phyloP scores from a whole-genome alignment of 345 rosid species.

The Cardamine resedifolia region DNA sequence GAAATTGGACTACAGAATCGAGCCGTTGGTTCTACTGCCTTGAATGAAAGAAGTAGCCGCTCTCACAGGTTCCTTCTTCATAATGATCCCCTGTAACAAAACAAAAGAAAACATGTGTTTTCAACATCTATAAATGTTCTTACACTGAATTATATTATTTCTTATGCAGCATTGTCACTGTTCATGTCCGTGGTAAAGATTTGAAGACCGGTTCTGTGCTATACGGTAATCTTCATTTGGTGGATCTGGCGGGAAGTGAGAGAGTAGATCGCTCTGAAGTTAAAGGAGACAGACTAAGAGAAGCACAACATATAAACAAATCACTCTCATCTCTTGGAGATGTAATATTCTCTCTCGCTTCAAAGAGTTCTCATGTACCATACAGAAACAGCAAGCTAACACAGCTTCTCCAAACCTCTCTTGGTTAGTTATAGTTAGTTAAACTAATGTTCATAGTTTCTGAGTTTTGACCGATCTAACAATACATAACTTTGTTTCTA shows the following conservation, averaged over 20 bases:
- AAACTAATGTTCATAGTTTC: background rate
- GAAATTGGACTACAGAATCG: slow-evolving; percentile 71
- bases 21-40: slow-evolving; percentile 72
- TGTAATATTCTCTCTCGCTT: slow-evolving; percentile 85
- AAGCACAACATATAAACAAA: slow-evolving; percentile 98
- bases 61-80: slow-evolving; percentile 69
- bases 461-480: background rate
- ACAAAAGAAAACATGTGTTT: background rate
- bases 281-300: slow-evolving; percentile 80
- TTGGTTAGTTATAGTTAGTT: slow-evolving; percentile 45
- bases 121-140: background rate
- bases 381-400: slow-evolving; percentile 99
- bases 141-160: background rate
- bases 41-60: slow-evolving; percentile 95
- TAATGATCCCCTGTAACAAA: background rate
- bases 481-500: background rate
- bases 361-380: slow-evolving; percentile 84
- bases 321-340: slow-evolving; percentile 94
- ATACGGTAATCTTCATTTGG: slow-evolving; percentile 83
- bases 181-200: slow-evolving; percentile 85
- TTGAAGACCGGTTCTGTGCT: slow-evolving; percentile 49
- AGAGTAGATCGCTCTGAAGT: slow-evolving; percentile 94
- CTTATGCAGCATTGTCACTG: slow-evolving; percentile 67
- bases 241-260: slow-evolving; percentile 99
- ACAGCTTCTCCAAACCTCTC: slow-evolving; percentile 84